Evolutionary conservation across 148 eudicot genomes (phyloP).

Genomic region (Diospyros kaki): DNA sequence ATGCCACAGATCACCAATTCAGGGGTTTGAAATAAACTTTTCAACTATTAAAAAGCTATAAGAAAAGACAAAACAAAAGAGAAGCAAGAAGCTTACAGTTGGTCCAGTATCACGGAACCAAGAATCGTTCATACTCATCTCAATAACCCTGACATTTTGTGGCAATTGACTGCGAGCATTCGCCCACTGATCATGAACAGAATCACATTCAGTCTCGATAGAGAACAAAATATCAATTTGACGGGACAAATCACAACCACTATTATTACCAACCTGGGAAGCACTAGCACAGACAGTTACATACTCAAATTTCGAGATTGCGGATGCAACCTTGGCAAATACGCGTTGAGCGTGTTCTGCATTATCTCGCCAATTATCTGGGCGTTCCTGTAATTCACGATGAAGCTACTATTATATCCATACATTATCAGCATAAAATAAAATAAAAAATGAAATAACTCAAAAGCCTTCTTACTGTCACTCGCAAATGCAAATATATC

Average conservation of each 20-base stretch:
- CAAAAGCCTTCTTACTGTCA: background rate
- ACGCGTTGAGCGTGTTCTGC: constrained; percentile 63
- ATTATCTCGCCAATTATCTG: constrained; percentile 84
- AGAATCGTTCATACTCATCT: constrained; percentile 94
- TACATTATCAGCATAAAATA: background rate
- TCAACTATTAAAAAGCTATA: background rate
- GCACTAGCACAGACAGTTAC: constrained; percentile 90
- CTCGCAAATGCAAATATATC: background rate
- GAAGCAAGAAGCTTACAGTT: constrained; percentile 52
- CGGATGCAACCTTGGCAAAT: constrained; percentile 69
- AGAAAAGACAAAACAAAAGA: background rate
- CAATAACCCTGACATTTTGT: constrained; percentile 66
- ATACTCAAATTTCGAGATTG: constrained; percentile 82
- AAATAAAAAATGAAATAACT: background rate
- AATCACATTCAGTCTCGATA: constrained; percentile 10
- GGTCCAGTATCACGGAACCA: constrained; percentile 98
- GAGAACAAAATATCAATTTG: background rate
- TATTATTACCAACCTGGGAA: constrained; percentile 49
- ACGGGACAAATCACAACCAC: background rate
- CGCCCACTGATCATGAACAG: constrained; percentile 47
- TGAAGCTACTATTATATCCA: background rate
- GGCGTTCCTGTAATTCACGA: constrained; percentile 59
- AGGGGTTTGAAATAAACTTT: background rate
- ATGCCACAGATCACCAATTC: constrained; percentile 4
- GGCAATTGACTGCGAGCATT: constrained; percentile 79